Evolutionary conservation across 2,329 filamentous ascomycete species (phyloP).

Genomic region (Lachnellula hyalina): DNA sequence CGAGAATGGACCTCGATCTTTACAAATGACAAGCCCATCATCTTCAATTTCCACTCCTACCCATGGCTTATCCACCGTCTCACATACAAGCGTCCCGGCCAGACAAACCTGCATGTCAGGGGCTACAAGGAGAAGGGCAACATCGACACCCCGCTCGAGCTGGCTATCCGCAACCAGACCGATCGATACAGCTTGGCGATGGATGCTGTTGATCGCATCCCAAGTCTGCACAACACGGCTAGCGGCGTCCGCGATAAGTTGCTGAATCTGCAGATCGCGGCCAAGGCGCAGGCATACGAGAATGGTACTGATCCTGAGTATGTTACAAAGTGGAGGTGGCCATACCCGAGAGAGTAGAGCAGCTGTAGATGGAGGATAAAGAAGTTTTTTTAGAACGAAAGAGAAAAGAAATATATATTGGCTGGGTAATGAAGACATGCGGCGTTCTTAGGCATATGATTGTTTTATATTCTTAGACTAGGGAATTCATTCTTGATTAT

Average conservation of each 20-base stretch:
- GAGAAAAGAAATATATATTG: background rate
- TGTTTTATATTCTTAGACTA: too few species aligned
- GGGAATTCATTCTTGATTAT: too few species aligned
- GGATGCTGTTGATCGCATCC: slow-evolving; percentile 66
- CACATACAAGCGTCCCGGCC: slow-evolving; percentile 69
- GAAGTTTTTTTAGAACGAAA: background rate
- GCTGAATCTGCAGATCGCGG: slow-evolving; percentile 58
- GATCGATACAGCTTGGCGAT: slow-evolving; percentile 75
- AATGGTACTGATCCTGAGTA: slow-evolving; percentile 58
- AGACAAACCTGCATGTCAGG: slow-evolving; percentile 64
- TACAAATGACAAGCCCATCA: slow-evolving; percentile 64
- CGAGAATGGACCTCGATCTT: slow-evolving; percentile 64
- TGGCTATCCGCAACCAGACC: slow-evolving; percentile 72
- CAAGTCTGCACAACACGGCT: slow-evolving; percentile 57
- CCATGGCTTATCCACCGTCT: slow-evolving; percentile 74
- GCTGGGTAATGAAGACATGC: background rate
- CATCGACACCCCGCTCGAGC: slow-evolving; percentile 73
- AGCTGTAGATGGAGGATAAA: too few species aligned
- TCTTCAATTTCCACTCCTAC: slow-evolving; percentile 84
- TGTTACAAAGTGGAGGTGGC: slow-evolving; percentile 28
- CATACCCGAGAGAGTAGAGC: slow-evolving; percentile 13
- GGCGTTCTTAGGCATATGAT: background rate
- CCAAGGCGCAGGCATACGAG: slow-evolving; percentile 61
- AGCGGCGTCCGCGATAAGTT: slow-evolving; percentile 58
- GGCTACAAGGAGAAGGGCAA: slow-evolving; percentile 82